Base-by-base conservation (phyloP, 768 basidiomycete species). In the Tricholoma terreum region DNA sequence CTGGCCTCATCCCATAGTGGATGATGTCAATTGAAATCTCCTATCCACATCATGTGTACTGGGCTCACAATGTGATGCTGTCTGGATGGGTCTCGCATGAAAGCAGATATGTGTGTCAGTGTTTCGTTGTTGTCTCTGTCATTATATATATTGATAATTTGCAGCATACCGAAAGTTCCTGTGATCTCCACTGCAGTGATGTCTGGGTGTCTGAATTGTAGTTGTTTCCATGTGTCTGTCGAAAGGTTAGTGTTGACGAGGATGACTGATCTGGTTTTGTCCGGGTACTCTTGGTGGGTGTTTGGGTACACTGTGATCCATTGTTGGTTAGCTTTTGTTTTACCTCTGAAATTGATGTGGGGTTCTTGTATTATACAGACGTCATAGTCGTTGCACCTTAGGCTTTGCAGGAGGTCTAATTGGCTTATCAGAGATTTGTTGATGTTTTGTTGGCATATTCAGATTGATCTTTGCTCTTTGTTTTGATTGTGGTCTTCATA, bases 81-180 rank as follows among this genome's bases (percentile, higher is more conserved):
- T 1, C 14, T 24, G 11, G 31, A 50, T 2, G 69, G 57, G 0
- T 53, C 56, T 10, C 27, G 30, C 0, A 72, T 49, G 0, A 61
- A 63, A 9, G 64, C 22, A 22, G 67, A 42, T 54, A 72, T 40
- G 1, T 57, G 38, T 17, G n/a, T 40, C n/a, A 40, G 38, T 8
- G n/a, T n/a, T n/a, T 11, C n/a, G n/a, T 40, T 40, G n/a, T 40
- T 40, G 6, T 40, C 58, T 12, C 70, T 61, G 63, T 74, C 66
- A 33, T 72, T 73, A 64, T 80, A 79, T 2, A 77, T 59, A 63
- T 77, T 78, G 67, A 75, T 63, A 0, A 78, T 65, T 0, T 57
- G 53, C n/a, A 75, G 3, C 3, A n/a, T 54, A 0, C 65, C 63
- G 2, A 50, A 43, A 8, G 10, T 22, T 3, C 62, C 65, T 2